These are phyloP conservation scores for Recurvomyces mirabilis DNA, from an alignment of 495 filamentous ascomycete genomes.

Conservation along the genomic window DNA sequence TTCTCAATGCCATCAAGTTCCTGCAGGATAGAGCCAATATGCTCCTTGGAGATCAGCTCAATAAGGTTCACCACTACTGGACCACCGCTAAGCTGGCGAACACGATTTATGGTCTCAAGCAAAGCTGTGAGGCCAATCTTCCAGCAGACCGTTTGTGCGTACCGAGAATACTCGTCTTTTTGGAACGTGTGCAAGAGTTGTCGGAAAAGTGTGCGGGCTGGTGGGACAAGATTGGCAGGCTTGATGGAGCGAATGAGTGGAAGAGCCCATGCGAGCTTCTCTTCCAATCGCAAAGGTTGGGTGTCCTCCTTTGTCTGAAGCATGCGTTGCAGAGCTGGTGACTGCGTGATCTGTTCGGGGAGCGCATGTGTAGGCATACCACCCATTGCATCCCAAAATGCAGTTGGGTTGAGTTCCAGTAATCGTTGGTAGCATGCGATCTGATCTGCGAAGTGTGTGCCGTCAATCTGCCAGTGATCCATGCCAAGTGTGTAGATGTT, in stretches of 20 bases:
- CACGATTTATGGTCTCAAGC: constrained; percentile 9
- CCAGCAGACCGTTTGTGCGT: constrained; percentile 29
- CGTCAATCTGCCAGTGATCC: constrained; percentile 56
- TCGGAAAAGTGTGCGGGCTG: constrained; percentile 56
- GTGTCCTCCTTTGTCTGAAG: constrained; percentile 45
- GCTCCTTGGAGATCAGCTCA: constrained; percentile 11
- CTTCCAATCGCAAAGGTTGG: constrained; percentile 44
- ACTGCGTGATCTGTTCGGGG: constrained; percentile 65
- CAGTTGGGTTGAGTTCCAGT: constrained; percentile 58
- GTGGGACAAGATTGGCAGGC: constrained; percentile 54
- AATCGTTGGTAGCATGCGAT: constrained; percentile 55
- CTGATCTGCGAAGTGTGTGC: constrained; percentile 47
- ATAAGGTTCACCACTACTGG: constrained; percentile 11
- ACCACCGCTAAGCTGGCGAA: constrained; percentile 2
- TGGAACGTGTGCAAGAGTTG: constrained; percentile 61
- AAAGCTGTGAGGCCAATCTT: constrained; percentile 39
- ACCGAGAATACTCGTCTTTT: constrained; percentile 27
- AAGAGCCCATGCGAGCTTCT: constrained; percentile 59
- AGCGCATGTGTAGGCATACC: constrained; percentile 61
- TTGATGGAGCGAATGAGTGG: constrained; percentile 69
- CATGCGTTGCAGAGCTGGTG: constrained; percentile 49
- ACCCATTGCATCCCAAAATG: constrained; percentile 80
- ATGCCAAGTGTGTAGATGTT: constrained; percentile 67
- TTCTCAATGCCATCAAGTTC: constrained; percentile 18
- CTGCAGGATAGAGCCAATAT: constrained; percentile 8